Percentiles rank a stretch among this genome's conserved stretches.
Evolutionary conservation across 116 monocot genomes (phyloP).

Genomic region (Trichopus zeylanicus): DNA sequence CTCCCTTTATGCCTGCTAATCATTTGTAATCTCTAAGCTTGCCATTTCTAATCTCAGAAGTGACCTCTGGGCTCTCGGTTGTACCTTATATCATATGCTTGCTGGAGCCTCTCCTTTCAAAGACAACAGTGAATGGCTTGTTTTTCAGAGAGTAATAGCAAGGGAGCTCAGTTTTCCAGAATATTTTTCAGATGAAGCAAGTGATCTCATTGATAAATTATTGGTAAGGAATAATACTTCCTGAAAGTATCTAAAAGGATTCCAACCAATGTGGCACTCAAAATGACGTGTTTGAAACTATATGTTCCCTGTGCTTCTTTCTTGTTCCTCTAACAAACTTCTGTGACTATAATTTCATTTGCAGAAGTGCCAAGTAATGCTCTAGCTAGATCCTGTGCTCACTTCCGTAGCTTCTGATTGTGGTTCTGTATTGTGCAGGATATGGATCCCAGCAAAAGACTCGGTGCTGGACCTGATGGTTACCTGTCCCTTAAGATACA

Average conservation of each 20-base stretch:
- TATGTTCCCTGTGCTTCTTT: too few relatives aligned
- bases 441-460: slow-evolving; percentile 70
- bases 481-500: slow-evolving; percentile 78
- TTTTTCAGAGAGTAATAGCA: slow-evolving; percentile 89
- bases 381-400: not conserved
- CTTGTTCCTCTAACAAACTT: too few relatives aligned
- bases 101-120: slow-evolving; percentile 91
- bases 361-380: not conserved
- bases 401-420: not conserved
- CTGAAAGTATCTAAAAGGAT: too few relatives aligned
- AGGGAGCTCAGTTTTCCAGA: slow-evolving; percentile 84
- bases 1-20: too few relatives aligned
- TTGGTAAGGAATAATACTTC: slow-evolving; percentile 39
- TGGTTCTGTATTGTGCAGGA: slow-evolving; percentile 43
- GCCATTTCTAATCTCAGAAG: too few relatives aligned
- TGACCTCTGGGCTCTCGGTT: slow-evolving; percentile 97
- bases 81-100: slow-evolving; percentile 99
- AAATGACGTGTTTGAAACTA: too few relatives aligned
- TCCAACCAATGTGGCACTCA: too few relatives aligned
- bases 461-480: slow-evolving; percentile 77
- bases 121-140: slow-evolving; percentile 95
- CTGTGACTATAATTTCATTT: not conserved
- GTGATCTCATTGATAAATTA: slow-evolving; percentile 81
- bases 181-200: slow-evolving; percentile 78
- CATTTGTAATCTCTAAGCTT: too few relatives aligned